These are phyloP conservation scores for Austroboletus novae-zelandiae DNA, from an alignment of 1,284 basidiomycete species.

Conservation along the genomic window DNA sequence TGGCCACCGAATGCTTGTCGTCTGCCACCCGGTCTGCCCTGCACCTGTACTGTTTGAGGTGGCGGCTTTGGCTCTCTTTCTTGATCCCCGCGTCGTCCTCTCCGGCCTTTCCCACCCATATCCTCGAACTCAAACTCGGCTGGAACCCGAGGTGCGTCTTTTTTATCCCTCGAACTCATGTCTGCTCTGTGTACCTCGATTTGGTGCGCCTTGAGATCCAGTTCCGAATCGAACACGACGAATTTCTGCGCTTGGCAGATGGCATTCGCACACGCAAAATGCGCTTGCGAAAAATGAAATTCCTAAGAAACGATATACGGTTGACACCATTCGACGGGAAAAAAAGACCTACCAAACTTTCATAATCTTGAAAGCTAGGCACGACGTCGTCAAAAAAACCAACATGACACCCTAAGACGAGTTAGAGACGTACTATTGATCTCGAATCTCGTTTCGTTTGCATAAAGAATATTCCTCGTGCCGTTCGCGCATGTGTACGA, in stretches of 20 bases:
- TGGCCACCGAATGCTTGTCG: constrained; percentile 63
- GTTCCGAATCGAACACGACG: constrained; percentile 84
- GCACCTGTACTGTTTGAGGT: constrained; percentile 32
- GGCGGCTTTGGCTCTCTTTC: constrained; percentile 51
- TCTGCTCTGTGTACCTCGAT: constrained; percentile 82
- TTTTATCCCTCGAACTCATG: constrained; percentile 77
- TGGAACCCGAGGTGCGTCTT: constrained; percentile 75
- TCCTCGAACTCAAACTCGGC: constrained; percentile 81
- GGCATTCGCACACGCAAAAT: constrained; percentile 77
- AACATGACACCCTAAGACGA: too few species aligned
- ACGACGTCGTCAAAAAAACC: neutral
- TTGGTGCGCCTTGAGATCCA: constrained; percentile 93
- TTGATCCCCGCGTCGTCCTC: constrained; percentile 41
- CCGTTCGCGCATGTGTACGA: constrained; percentile 86
- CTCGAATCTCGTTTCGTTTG: constrained; percentile 72
- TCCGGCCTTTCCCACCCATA: constrained; percentile 40
- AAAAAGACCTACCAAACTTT: constrained; percentile 54
- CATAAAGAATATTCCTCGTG: constrained; percentile 99
- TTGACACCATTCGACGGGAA: too few species aligned
- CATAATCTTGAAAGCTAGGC: constrained; percentile 76
- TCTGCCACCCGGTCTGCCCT: constrained; percentile 38
- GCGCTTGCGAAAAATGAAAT: constrained; percentile 65
- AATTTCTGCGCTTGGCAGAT: constrained; percentile 88
- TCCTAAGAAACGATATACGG: constrained; percentile 43
- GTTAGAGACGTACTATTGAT: constrained; percentile 75